Conservation (phyloP, 805 yeast genomes). For the Barnettozyma populi region DNA sequence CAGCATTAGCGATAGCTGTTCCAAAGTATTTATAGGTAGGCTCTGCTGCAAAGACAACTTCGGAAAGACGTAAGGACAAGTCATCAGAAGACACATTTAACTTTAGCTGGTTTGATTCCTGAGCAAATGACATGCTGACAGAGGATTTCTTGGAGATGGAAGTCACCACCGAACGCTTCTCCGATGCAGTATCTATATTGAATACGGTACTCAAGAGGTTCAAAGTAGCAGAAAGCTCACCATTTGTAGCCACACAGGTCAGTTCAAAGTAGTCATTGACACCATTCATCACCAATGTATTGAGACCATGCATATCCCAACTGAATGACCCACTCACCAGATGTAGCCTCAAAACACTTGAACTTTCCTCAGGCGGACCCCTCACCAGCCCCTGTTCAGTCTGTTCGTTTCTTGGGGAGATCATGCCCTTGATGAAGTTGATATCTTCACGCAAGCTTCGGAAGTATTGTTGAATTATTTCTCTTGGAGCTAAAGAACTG, state of each 20-base stretch:
- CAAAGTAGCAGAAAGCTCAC: neutral
- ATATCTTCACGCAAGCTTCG: neutral
- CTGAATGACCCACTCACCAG: conserved; percentile 1
- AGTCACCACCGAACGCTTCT: neutral
- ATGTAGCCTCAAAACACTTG: neutral
- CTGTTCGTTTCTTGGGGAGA: neutral
- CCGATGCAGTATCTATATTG: neutral
- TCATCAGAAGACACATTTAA: neutral
- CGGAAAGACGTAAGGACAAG: neutral
- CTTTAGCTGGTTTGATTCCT: neutral
- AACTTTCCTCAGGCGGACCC: neutral
- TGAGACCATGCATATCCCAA: neutral
- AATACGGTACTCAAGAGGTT: neutral
- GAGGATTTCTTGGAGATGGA: neutral
- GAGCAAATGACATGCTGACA: neutral
- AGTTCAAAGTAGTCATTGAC: conserved; percentile 1
- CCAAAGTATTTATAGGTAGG: neutral
- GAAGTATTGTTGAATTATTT: neutral
- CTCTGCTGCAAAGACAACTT: neutral
- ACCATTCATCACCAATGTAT: conserved; percentile 3
- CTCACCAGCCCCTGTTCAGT: too few species aligned
- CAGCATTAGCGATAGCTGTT: neutral
- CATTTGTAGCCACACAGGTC: neutral
- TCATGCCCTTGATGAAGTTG: neutral
- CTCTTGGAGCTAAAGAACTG: neutral